Evolutionary conservation across 805 yeast species (phyloP).

Genomic region (Schwanniomyces polymorphus): DNA sequence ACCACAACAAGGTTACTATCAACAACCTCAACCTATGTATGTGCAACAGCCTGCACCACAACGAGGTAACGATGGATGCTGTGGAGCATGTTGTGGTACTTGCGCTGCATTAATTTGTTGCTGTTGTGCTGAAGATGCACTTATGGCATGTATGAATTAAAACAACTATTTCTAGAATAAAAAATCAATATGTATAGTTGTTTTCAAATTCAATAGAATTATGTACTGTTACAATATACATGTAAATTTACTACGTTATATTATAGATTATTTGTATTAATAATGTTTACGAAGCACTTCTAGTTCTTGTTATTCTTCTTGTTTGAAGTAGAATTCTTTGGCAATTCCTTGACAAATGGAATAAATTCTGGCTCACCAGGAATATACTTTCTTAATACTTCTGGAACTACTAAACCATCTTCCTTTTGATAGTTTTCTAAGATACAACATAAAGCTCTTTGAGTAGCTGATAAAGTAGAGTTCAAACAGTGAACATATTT

Average conservation of each 20-base stretch:
- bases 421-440: conserved; percentile 98
- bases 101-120: conserved; percentile 44
- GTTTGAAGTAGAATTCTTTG: conserved; percentile 88
- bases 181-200: neutral
- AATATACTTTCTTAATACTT: conserved; percentile 91
- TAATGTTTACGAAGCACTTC: neutral
- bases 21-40: conserved; percentile 44
- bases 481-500: conserved; percentile 98
- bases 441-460: conserved; percentile 96
- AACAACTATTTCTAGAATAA: too few species aligned
- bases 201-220: neutral
- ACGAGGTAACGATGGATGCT: conserved; percentile 30
- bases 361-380: conserved; percentile 98
- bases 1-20: conserved; percentile 33
- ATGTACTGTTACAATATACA: neutral
- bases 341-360: conserved; percentile 86
- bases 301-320: conserved; percentile 44
- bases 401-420: conserved; percentile 91
- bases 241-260: conserved; percentile 2
- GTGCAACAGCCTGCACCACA: conserved; percentile 38
- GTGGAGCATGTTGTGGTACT: conserved; percentile 32
- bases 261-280: neutral
- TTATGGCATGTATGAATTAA: conserved; percentile 9
- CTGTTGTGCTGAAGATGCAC: conserved; percentile 24
- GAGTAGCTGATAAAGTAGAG: conserved; percentile 96